A percentile compares a stretch with the other conserved stretches of the same genome.
These are phyloP conservation scores for Auricularia auricula-judae DNA, from an alignment of 768 basidiomycete genomes.

Conservation along the genomic window DNA sequence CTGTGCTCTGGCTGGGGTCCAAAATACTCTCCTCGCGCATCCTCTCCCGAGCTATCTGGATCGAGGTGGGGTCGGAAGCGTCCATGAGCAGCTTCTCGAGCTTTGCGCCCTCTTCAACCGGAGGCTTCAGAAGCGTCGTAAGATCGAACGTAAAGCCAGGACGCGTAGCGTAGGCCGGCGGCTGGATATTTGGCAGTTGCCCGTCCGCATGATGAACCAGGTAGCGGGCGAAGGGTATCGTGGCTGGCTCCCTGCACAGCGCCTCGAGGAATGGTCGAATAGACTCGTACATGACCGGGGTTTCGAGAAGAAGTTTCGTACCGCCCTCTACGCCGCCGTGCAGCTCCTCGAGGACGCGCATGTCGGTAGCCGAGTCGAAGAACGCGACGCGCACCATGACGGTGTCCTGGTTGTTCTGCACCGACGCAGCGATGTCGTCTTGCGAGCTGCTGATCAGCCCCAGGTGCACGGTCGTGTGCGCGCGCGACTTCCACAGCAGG, in stretches of 20 bases:
- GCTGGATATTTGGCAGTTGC: conserved; percentile 20
- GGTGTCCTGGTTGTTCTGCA: conserved; percentile 19
- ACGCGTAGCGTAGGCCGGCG: conserved; percentile 42
- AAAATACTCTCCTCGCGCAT: conserved; percentile 39
- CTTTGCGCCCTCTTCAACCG: conserved; percentile 17
- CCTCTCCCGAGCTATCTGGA: conserved; percentile 35
- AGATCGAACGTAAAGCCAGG: conserved; percentile 51
- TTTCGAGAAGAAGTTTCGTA: conserved; percentile 38
- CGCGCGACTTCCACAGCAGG: conserved; percentile 27
- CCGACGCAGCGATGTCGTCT: conserved; percentile 36
- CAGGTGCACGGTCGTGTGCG: conserved; percentile 33
- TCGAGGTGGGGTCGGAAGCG: conserved; percentile 29
- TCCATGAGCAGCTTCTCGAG: conserved; percentile 28
- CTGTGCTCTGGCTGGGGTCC: conserved; percentile 62
- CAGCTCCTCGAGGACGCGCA: conserved; percentile 20
- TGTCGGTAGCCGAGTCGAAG: conserved; percentile 48
- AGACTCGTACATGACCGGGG: conserved; percentile 55
- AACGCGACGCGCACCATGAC: conserved; percentile 45
- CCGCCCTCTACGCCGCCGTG: background rate
- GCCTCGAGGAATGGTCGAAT: conserved; percentile 58
- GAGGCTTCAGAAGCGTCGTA: conserved; percentile 35
- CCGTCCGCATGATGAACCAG: conserved; percentile 35
- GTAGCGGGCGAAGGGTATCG: conserved; percentile 42
- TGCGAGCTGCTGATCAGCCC: conserved; percentile 37
- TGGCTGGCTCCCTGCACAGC: conserved; percentile 40